Percentiles rank a stretch among this genome's conserved stretches.
phyloP scores from a whole-genome alignment of 1,284 basidiomycete species.

The Golubevia pallescens region DNA sequence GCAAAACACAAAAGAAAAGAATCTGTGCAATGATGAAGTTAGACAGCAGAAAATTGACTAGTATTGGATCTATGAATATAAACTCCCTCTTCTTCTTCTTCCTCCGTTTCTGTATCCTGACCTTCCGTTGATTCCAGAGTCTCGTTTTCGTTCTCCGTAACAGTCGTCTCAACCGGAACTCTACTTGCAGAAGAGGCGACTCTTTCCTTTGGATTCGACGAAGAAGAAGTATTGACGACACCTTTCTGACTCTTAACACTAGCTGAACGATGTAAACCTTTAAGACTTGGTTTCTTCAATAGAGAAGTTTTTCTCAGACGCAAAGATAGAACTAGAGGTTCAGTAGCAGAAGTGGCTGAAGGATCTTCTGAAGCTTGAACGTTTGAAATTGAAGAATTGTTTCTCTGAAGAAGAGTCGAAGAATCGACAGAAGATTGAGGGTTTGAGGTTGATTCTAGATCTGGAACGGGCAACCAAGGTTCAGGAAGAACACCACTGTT shows the following conservation, averaged over 20 bases:
- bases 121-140: background rate
- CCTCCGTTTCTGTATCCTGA: conserved; percentile 10
- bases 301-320: conserved; percentile 26
- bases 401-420: background rate
- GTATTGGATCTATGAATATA: conserved; percentile 32
- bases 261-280: conserved; percentile 1
- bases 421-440: background rate
- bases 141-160: conserved; percentile 15
- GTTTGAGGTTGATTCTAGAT: background rate
- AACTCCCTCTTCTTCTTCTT: conserved; percentile 20
- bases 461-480: conserved; percentile 43
- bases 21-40: no score
- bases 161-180: conserved; percentile 13
- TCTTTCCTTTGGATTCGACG: conserved; percentile 18
- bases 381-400: background rate
- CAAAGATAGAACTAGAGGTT: conserved; percentile 34
- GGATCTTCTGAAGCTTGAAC: conserved; percentile 1
- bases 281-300: conserved; percentile 12
- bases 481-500: conserved; percentile 38
- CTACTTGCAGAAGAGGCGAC: conserved; percentile 21
- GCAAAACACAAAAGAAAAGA: no score
- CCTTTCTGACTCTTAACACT: conserved; percentile 8
- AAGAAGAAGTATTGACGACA: background rate
- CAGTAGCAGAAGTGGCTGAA: conserved; percentile 7
- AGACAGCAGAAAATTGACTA: background rate